A percentile compares a stretch with the other conserved stretches of the same genome.
phyloP scores from a whole-genome alignment of 108 stramenopile genomes.

The Chaetoceros tenuissimus region DNA sequence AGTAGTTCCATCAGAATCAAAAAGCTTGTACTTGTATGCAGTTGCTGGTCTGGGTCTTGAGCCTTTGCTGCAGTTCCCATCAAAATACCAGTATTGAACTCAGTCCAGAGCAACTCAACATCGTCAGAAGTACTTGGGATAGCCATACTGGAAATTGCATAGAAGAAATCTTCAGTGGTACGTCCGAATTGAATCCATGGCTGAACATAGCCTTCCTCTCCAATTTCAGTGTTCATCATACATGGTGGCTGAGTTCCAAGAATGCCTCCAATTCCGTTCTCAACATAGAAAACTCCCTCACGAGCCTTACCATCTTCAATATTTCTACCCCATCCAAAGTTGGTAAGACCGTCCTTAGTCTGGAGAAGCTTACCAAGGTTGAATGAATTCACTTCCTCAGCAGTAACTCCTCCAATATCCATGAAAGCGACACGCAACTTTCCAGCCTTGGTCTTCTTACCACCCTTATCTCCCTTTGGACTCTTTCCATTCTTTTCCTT shows the following conservation, averaged over 20 bases:
- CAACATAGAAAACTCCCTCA: slow-evolving; percentile 5
- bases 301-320: slow-evolving; percentile 2
- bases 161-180: not conserved
- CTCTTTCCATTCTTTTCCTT: not conserved
- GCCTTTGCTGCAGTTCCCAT: not conserved
- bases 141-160: slow-evolving; percentile 6
- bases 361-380: no score
- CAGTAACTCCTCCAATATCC: slow-evolving; percentile 1
- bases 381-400: not conserved
- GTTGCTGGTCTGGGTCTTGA: not conserved
- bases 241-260: not conserved
- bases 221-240: not conserved
- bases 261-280: slow-evolving; percentile 2
- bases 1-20: not conserved
- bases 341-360: not conserved
- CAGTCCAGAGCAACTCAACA: slow-evolving; percentile 3
- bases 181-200: slow-evolving; percentile 8
- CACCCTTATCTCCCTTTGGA: not conserved
- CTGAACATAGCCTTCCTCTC: slow-evolving; percentile 1
- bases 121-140: not conserved
- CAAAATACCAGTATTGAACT: slow-evolving; percentile 4
- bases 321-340: slow-evolving; percentile 6
- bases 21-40: not conserved
- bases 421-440: not conserved
- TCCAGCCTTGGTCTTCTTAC: not conserved